phyloP scores from a whole-genome alignment of 768 basidiomycete species.

The Auricularia sp. region DNA sequence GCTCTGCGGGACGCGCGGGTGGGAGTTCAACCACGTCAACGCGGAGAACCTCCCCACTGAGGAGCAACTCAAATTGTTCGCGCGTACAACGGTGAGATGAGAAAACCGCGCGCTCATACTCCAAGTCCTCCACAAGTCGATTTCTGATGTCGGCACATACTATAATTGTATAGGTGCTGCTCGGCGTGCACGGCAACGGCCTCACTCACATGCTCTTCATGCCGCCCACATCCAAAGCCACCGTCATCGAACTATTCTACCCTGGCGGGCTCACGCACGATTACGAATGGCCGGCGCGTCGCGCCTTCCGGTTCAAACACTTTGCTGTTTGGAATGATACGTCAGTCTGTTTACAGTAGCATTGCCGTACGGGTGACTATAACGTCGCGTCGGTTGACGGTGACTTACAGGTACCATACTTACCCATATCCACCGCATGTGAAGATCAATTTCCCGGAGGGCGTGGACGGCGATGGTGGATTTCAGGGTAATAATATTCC shows the following conservation, averaged over 20 bases:
- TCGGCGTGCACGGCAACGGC: slow-evolving; percentile 5
- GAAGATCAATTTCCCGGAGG: slow-evolving; percentile 58
- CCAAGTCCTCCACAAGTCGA: no score
- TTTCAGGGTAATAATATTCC: slow-evolving; percentile 75
- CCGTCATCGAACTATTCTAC: slow-evolving; percentile 30
- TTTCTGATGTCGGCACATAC: no score
- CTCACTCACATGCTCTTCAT: slow-evolving; percentile 24
- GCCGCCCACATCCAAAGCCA: slow-evolving; percentile 23
- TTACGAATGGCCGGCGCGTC: slow-evolving; percentile 23
- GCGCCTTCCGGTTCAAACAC: slow-evolving; percentile 23
- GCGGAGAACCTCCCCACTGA: slow-evolving; percentile 65
- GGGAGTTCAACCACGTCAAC: slow-evolving; percentile 51
- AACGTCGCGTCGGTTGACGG: not conserved
- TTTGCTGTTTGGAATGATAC: slow-evolving; percentile 26
- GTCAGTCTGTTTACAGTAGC: not conserved
- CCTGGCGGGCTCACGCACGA: slow-evolving; percentile 27
- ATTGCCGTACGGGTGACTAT: not conserved
- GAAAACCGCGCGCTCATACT: not conserved
- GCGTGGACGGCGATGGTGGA: slow-evolving; percentile 19
- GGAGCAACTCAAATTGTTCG: slow-evolving; percentile 56
- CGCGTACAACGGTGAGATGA: slow-evolving; percentile 52
- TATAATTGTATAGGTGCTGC: not conserved
- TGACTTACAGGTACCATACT: slow-evolving; percentile 23
- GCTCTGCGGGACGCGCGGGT: slow-evolving; percentile 33
- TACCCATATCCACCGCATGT: slow-evolving; percentile 32